Evolutionary conservation across 2,329 filamentous ascomycete species (phyloP).

Genomic region (Diaporthe eres): DNA sequence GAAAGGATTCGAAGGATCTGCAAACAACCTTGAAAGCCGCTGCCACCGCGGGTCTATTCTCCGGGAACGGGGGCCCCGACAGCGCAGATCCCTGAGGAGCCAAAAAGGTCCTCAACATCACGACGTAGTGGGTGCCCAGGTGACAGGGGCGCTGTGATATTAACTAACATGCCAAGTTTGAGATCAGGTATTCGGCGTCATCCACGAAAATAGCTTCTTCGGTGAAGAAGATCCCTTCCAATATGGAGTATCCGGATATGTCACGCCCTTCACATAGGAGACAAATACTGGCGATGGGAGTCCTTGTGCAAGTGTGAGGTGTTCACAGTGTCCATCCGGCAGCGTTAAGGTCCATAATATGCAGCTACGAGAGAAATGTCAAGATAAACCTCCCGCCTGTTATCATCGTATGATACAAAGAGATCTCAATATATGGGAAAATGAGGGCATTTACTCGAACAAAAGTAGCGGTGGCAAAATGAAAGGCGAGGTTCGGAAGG

Average conservation of each 20-base stretch:
- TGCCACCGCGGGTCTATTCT: background rate
- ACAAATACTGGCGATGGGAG: background rate
- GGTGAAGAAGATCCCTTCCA: background rate
- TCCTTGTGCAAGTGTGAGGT: background rate
- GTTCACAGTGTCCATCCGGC: background rate
- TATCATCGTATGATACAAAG: background rate
- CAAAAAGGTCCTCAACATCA: background rate
- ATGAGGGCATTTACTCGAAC: background rate
- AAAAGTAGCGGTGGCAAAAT: background rate
- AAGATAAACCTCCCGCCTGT: background rate
- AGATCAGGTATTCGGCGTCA: background rate
- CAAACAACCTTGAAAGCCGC: background rate
- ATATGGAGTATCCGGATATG: too few species aligned
- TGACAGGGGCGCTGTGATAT: background rate
- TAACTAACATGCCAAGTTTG: background rate
- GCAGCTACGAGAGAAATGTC: background rate
- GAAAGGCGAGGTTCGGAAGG: background rate
- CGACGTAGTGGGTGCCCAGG: too few species aligned
- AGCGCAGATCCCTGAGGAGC: background rate
- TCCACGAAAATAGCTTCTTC: background rate
- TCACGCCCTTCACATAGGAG: background rate
- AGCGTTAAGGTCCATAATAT: background rate
- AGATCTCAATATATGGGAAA: background rate
- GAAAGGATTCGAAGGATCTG: constrained; percentile 20
- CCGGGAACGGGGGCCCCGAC: background rate